Evolutionary conservation across 78 protist species (phyloP), one percentile per base, ranked within the genome.

Genomic region (Dictyostelium firmibasis): DNA sequence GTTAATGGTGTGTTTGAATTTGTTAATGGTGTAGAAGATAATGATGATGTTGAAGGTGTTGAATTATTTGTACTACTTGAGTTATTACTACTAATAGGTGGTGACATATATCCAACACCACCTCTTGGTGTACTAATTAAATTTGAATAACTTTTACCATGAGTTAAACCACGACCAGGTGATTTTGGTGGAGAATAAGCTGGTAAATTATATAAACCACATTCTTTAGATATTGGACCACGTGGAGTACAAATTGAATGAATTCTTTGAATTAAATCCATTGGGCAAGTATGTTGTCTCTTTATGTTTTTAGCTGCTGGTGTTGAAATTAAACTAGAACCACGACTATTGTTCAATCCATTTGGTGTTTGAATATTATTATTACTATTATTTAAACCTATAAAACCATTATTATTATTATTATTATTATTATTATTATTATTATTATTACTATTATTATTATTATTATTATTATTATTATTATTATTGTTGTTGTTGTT

Each of bases 171-270:
- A 27, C 62, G 43, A 16, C 60, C 44, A 25, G 85, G 36, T 9
- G 85, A 47, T 47, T 38, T 41, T n/a, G 85, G 85, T 16, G 85
- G 85, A 47, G 75, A 38, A 25, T 50, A 47, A 10, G 16, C 64
- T 35, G 83, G 86, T 33, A 82, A 29, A 57, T 57, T 25, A 44
- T 29, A 14, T 33, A 72, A 16, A 16, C 79, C 79, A 72, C 36
- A 27, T 72, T 72, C 79, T 33, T 33, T 77, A 20, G 83, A 77
- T 0, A 77, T 16, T 41, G 83, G 83, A 6, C 83, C 83, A 31
- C 75, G 64, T 35, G 86, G 86, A 16, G 70, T 82, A 60, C 86
- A 82, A 33, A 82, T 50, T 29, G 86, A 82, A 25, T 70, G 67
- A 18, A 82, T 82, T 60, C 86, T 82, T 47, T 82, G 50, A 38